Percentiles rank a stretch among this genome's conserved stretches.
Evolutionary conservation across 2,329 filamentous ascomycete species (phyloP).

Genomic region (Cryphonectria naterciae): DNA sequence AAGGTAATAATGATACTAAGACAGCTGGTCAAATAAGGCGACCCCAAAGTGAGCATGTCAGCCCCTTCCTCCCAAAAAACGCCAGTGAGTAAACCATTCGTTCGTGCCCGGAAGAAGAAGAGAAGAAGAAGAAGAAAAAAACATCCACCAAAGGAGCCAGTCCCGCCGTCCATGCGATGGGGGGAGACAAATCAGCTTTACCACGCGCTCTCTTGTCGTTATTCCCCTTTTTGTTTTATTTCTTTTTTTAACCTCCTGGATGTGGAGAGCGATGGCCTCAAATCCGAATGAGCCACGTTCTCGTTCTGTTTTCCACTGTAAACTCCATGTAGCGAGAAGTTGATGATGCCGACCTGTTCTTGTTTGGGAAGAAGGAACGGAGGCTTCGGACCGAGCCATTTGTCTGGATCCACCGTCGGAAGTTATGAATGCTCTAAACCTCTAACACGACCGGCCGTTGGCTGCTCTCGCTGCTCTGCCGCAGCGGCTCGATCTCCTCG

Average conservation of each 20-base stretch:
- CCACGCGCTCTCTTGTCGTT: not conserved
- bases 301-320: not conserved
- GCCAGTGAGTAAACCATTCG: conserved; percentile 19
- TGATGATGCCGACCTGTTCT: not conserved
- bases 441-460: conserved; percentile 24
- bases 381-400: conserved; percentile 4
- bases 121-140: conserved; percentile 3
- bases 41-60: conserved; percentile 7
- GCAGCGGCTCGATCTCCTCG: conserved; percentile 43
- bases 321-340: not conserved
- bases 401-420: conserved; percentile 20
- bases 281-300: not conserved
- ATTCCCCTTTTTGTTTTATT: not conserved
- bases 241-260: conserved; percentile 6
- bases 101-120: not conserved
- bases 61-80: conserved; percentile 4
- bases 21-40: conserved; percentile 13
- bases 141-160: not conserved
- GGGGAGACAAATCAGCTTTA: not conserved
- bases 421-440: conserved; percentile 27
- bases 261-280: conserved; percentile 10
- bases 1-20: conserved; percentile 4
- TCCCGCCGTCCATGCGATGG: not conserved
- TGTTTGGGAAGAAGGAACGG: not conserved
- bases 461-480: conserved; percentile 36